Evolutionary conservation across 306 rosid species (phyloP).

Genomic region (Fagus sylvatica): DNA sequence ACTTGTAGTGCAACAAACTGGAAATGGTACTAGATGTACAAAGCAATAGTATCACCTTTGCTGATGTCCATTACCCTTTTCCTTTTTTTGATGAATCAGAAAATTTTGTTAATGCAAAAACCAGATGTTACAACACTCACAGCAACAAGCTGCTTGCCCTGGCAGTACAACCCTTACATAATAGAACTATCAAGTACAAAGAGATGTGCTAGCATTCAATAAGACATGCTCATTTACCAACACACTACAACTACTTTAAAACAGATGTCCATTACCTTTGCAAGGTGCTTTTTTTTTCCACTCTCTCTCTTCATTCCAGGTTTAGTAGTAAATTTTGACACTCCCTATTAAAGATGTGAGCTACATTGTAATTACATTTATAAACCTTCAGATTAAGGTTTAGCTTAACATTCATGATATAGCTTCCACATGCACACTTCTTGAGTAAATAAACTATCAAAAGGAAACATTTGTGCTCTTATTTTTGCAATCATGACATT

Average conservation of each 20-base stretch:
- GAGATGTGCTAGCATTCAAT: too few species aligned
- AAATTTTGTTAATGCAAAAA: too few species aligned
- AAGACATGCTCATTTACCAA: too few species aligned
- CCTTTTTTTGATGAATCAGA: too few species aligned
- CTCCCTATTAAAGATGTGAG: slow-evolving; percentile 15
- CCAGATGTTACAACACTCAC: too few species aligned
- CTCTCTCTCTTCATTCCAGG: neutral
- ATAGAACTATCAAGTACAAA: too few species aligned
- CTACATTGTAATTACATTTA: slow-evolving; percentile 9
- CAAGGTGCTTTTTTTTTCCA: neutral
- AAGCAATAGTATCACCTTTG: slow-evolving; percentile 32
- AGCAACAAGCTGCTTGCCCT: too few species aligned
- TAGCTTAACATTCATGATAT: neutral
- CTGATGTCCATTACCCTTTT: slow-evolving; percentile 16
- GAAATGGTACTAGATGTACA: slow-evolving; percentile 24
- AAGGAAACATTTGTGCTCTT: slow-evolving; percentile 3
- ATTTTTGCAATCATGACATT: neutral
- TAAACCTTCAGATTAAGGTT: slow-evolving; percentile 19
- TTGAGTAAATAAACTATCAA: slow-evolving; percentile 4
- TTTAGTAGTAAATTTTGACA: slow-evolving; percentile 8
- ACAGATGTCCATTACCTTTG: neutral
- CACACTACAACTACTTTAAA: too few species aligned
- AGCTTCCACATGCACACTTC: neutral
- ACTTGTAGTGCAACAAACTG: slow-evolving; percentile 38
- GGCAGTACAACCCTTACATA: too few species aligned